A percentile compares a stretch with the other conserved stretches of the same genome.
phyloP scores from a whole-genome alignment of 2,329 filamentous ascomycete species.

The Colletotrichum australisinense region DNA sequence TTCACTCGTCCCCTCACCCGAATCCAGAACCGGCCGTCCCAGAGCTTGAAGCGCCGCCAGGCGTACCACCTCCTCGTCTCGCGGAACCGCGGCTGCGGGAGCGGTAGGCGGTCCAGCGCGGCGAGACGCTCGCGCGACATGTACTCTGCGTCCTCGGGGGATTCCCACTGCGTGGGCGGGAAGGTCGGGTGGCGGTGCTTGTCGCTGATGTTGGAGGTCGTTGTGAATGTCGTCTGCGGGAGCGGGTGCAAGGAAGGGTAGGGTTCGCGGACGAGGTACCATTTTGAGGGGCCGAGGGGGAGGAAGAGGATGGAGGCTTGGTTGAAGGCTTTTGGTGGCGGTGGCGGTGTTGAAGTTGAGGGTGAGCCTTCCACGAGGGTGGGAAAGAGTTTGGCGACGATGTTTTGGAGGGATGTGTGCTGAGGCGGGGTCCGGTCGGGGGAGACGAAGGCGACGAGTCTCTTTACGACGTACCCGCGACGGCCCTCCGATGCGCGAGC shows the following conservation, averaged over 20 bases:
- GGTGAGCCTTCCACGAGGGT: conserved; percentile 43
- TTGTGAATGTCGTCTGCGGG: conserved; percentile 37
- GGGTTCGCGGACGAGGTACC: conserved; percentile 60
- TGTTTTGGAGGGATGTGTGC: conserved; percentile 56
- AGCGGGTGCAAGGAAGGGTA: conserved; percentile 53
- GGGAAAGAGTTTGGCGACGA: conserved; percentile 62
- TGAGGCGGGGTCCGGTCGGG: conserved; percentile 58
- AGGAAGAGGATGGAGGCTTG: conserved; percentile 52
- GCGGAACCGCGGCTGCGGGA: not conserved
- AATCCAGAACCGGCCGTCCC: conserved; percentile 74
- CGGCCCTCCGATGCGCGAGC: conserved; percentile 50
- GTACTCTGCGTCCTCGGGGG: not conserved
- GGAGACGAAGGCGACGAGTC: conserved; percentile 61
- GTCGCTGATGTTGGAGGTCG: not conserved
- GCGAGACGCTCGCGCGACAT: not conserved
- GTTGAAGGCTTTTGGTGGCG: conserved; percentile 51
- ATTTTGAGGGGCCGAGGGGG: conserved; percentile 50
- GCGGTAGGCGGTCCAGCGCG: conserved; percentile 1
- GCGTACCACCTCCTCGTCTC: conserved; percentile 40
- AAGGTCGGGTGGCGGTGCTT: conserved; percentile 9
- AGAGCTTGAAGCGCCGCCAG: conserved; percentile 54
- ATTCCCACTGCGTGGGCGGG: conserved; percentile 2
- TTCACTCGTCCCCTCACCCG: conserved; percentile 57
- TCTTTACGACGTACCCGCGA: conserved; percentile 59
- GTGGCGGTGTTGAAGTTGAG: not conserved